Evolutionary conservation across 495 filamentous ascomycete genomes (phyloP), one percentile per base, ranked within the genome.

Genomic region (Xylaria palmicola): DNA sequence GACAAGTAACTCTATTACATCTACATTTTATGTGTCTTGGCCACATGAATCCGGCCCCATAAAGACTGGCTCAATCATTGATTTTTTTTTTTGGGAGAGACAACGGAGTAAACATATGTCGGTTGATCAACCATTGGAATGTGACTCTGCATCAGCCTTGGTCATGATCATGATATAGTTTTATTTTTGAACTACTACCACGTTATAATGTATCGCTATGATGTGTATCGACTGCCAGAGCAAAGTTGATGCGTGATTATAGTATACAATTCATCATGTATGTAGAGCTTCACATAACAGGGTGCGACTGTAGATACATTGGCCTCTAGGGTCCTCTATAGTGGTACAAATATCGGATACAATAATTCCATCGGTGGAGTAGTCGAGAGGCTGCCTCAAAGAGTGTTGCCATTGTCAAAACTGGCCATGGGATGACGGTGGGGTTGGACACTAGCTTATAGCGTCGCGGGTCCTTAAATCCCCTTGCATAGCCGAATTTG

Each of bases 281-380:
- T 49, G 56, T 22, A 49, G 22, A 22, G 17, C 32, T 39, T 20
- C 19, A n/a, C 30, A 13, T 22, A 19, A 6, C 5, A 20, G n/a
- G 6, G 54, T 20, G 30, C 22, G 20, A 50, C 36, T 41, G 24
- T 51, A 59, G n/a, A 51, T 59, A 59, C 36, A 59, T 59, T 24
- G 27, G 56, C 36, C 45, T 32, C 26, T 17, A 34, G n/a, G 39
- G 24, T 22, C n/a, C 53, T 44, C 8, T 56, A 24, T 59, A 43
- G 45, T 59, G 30, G 36, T 59, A 59, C 56, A 59, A 27, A 13
- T 59, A 41, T 47, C 17, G 45, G 24, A 41, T 47, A 51, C 43
- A 59, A 19, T 17, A 6, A 43, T 19, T 17, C 17, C 56, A 27
- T 4, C 4, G 20, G 6, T 13, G 13, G 30, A 30, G 1, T 2